Evolutionary conservation across 768 basidiomycete species (phyloP).

Genomic region (Tricholoma terreum): DNA sequence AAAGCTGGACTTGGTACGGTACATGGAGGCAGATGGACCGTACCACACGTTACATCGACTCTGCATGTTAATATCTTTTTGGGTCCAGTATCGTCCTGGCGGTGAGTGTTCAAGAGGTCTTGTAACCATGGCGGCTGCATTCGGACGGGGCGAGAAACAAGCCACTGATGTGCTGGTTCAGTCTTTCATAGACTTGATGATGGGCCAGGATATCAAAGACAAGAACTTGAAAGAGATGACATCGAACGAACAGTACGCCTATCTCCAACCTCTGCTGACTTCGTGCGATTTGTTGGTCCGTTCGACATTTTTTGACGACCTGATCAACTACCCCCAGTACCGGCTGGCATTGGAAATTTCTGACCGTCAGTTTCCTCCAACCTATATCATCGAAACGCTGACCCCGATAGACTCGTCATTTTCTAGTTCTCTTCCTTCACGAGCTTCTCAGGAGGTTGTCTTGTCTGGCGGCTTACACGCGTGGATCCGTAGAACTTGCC

Average conservation of each 20-base stretch:
- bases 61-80: conserved; percentile 4
- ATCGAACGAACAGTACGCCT: conserved; percentile 1
- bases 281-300: conserved; percentile 6
- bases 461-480: conserved; percentile 15
- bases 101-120: conserved; percentile 12
- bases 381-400: neutral
- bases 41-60: conserved; percentile 5
- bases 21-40: neutral
- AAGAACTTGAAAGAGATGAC: conserved; percentile 1
- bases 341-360: neutral
- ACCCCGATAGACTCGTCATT: neutral
- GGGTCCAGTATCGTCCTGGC: conserved; percentile 3
- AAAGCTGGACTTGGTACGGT: conserved; percentile 8
- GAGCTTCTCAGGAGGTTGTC: conserved; percentile 14
- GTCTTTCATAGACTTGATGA: conserved; percentile 8
- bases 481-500: conserved; percentile 13
- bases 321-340: conserved; percentile 5
- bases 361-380: neutral
- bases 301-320: conserved; percentile 12
- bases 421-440: conserved; percentile 14
- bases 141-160: neutral
- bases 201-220: neutral
- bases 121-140: neutral
- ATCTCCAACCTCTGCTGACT: conserved; percentile 1
- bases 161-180: conserved; percentile 5